Evolutionary conservation across 371 early-diverging fungal species (phyloP).

Genomic region (Cokeromyces recurvatus): DNA sequence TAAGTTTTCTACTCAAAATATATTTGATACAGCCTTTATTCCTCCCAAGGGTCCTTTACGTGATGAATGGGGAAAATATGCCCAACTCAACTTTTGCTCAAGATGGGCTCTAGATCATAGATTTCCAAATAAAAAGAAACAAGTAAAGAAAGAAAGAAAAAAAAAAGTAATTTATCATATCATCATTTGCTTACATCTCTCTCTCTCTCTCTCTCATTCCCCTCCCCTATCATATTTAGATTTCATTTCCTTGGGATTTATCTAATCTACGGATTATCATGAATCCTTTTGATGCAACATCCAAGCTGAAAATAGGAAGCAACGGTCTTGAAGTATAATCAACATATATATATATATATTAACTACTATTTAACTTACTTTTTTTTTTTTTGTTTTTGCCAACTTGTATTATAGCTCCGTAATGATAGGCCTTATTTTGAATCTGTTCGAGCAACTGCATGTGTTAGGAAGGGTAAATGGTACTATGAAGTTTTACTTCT

Average conservation of each 20-base stretch:
- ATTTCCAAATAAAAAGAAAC: constrained; percentile 23
- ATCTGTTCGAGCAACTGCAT: constrained; percentile 40
- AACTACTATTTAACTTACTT: background rate
- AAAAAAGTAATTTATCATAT: too few species aligned
- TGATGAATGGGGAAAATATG: constrained; percentile 35
- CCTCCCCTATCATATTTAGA: too few species aligned
- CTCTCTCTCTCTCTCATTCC: too few species aligned
- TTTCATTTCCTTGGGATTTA: constrained; percentile 32
- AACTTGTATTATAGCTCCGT: too few species aligned
- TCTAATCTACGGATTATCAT: constrained; percentile 25
- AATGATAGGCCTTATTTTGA: constrained; percentile 47
- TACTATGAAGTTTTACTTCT: constrained; percentile 55
- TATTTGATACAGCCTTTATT: constrained; percentile 21
- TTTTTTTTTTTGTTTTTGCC: too few species aligned
- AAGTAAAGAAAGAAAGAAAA: too few species aligned
- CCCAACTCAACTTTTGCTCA: constrained; percentile 35
- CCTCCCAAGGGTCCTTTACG: constrained; percentile 35
- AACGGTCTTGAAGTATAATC: constrained; percentile 34
- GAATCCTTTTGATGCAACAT: constrained; percentile 46
- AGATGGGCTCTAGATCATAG: constrained; percentile 41
- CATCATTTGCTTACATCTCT: too few species aligned
- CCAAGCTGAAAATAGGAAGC: constrained; percentile 37
- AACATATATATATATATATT: background rate
- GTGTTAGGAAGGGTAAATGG: constrained; percentile 53
- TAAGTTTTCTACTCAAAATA: too few species aligned